Conservation (phyloP, 495 filamentous ascomycete species). For the Rhizodiscina lignyota region DNA sequence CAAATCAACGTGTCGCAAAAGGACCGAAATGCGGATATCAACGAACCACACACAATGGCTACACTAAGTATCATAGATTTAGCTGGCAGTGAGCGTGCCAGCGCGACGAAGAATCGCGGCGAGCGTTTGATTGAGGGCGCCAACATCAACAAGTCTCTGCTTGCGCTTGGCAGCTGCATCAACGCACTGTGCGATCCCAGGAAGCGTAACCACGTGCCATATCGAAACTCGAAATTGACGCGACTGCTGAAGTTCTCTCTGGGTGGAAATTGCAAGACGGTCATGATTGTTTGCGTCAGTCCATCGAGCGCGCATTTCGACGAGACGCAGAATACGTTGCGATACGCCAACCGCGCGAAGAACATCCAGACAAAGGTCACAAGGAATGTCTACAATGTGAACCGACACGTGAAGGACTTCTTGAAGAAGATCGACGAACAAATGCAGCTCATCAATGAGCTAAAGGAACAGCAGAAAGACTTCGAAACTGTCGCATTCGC, state of each 20-base stretch:
- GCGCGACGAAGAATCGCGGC: slow-evolving; percentile 90
- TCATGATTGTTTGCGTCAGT: slow-evolving; percentile 99
- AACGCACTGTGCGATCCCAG: slow-evolving; percentile 92
- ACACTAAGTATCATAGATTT: slow-evolving; percentile 97
- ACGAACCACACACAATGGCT: slow-evolving; percentile 94
- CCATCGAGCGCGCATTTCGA: slow-evolving; percentile 95
- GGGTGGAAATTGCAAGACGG: slow-evolving; percentile 94
- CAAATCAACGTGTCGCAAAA: slow-evolving; percentile 94
- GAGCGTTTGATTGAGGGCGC: slow-evolving; percentile 85
- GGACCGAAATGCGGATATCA: slow-evolving; percentile 81
- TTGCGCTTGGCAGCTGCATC: slow-evolving; percentile 93
- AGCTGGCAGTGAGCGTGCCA: slow-evolving; percentile 89
- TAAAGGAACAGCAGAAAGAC: slow-evolving; percentile 83
- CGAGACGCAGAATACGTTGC: slow-evolving; percentile 94
- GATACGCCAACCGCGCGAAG: slow-evolving; percentile 95
- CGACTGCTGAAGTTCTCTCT: slow-evolving; percentile 92
- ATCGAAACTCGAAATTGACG: slow-evolving; percentile 94
- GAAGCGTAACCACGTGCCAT: slow-evolving; percentile 88
- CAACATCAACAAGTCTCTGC: slow-evolving; percentile 97
- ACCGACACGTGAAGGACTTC: slow-evolving; percentile 97
- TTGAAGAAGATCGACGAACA: slow-evolving; percentile 96
- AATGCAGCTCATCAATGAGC: slow-evolving; percentile 79
- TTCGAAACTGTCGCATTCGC: slow-evolving; percentile 70
- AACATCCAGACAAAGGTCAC: slow-evolving; percentile 99
- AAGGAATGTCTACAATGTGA: slow-evolving; percentile 96